Base-by-base conservation (phyloP, 1,139 yeast species). In the Scheffersomyces segobiensis region DNA sequence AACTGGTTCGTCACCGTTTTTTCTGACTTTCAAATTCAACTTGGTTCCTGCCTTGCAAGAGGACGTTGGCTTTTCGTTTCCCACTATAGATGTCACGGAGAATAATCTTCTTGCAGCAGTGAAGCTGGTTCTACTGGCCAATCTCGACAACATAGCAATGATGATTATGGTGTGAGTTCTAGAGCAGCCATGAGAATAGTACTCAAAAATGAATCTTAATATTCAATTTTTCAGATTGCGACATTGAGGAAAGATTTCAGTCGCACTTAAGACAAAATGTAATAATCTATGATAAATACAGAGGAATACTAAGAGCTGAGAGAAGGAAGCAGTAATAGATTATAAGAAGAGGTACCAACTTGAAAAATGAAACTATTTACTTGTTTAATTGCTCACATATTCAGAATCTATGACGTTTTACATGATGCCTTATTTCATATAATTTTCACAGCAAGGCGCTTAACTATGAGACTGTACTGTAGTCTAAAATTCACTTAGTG, bases 1-100 rank as follows among this genome's bases (percentile, higher is more conserved):
- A 6, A 92, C 87, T n/a, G 97, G 95, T 65, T 93, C 97, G 62
- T 88, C 86, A 22, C 96, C 97, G 49, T 83, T 80, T 71, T 93
- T 93, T 69, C 83, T 85, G 57, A 95, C 82, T 67, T 90, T 90
- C 68, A 93, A 77, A 67, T 91, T 91, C 63, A 95, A 80, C 17
- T 84, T 82, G 0, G 98, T 91, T 7, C 99, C 99, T 5, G 91
- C 96, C 50, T 73, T 73, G 65, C 87, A 83, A 1, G 84, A 76
- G 3, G 87, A 82, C 62, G 75, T 68, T 49, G 62, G 55, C 20
- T 63, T 56, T 4, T 65, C 55, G 24, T 65, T 64, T 50, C 60
- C 56, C 24, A 55, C 49, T 20, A 52, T 52, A 24, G 53, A 54
- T 12, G 56, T 52, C 47, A 56, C 42, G 39, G 60, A 53, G 55